phyloP scores from a whole-genome alignment of 345 rosid genomes.

The Clarkia xantiana region DNA sequence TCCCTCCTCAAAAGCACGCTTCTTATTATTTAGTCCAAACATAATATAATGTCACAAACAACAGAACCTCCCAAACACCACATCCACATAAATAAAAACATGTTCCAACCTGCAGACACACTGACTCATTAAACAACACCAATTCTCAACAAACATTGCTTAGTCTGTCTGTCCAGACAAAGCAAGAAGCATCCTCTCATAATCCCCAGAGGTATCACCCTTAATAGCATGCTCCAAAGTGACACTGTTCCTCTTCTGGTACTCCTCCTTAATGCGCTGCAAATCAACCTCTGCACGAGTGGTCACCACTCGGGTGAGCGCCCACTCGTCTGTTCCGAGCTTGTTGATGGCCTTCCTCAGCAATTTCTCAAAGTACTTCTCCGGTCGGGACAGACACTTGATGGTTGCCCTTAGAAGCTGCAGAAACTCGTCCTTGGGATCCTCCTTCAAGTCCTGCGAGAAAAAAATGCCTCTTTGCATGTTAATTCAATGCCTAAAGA shows the following conservation, averaged over 20 bases:
- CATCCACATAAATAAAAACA: too few species aligned
- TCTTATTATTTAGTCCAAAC: too few species aligned
- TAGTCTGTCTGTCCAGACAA: constrained; percentile 39
- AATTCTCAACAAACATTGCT: too few species aligned
- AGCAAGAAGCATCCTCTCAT: constrained; percentile 62
- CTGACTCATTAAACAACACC: too few species aligned
- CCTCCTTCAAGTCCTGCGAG: constrained; percentile 55
- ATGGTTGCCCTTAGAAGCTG: constrained; percentile 51
- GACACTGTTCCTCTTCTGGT: constrained; percentile 57
- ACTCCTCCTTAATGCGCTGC: constrained; percentile 71
- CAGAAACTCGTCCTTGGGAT: constrained; percentile 52
- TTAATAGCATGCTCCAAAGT: constrained; percentile 59
- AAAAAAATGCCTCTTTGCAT: constrained; percentile 4
- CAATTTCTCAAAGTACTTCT: constrained; percentile 74
- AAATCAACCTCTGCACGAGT: constrained; percentile 80
- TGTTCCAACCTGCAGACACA: too few species aligned
- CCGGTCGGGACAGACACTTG: constrained; percentile 74
- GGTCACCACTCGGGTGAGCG: constrained; percentile 57
- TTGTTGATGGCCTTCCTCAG: constrained; percentile 58
- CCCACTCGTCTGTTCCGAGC: constrained; percentile 80
- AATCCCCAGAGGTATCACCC: constrained; percentile 69
- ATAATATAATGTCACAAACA: too few species aligned
- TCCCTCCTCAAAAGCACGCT: too few species aligned
- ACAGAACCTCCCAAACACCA: too few species aligned
- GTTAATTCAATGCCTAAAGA: constrained; percentile 1